Conservation (phyloP, 805 yeast genomes). For the Pachysolen tannophilus region DNA sequence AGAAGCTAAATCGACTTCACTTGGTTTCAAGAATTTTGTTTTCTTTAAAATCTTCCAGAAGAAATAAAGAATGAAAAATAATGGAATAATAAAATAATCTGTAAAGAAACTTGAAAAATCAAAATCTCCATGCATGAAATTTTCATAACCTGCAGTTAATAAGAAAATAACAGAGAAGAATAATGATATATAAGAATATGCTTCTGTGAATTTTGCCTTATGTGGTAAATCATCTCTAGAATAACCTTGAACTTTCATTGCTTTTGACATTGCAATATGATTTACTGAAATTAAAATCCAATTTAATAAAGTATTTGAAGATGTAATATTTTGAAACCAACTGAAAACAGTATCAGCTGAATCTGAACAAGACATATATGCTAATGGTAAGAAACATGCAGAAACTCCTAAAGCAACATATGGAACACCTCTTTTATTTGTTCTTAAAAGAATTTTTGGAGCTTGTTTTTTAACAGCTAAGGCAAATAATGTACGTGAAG, state of each 20-base stretch:
- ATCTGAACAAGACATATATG: constrained; percentile 17
- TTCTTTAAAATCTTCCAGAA: constrained; percentile 29
- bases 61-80: constrained; percentile 23
- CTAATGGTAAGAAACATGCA: constrained; percentile 20
- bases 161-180: constrained; percentile 18
- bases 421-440: constrained; percentile 15
- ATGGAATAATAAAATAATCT: constrained; percentile 26
- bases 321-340: constrained; percentile 27
- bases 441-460: constrained; percentile 50
- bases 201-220: constrained; percentile 17
- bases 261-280: constrained; percentile 24
- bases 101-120: constrained; percentile 16
- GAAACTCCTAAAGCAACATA: constrained; percentile 16
- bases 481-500: constrained; percentile 68
- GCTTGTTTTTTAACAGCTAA: constrained; percentile 71
- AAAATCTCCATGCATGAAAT: constrained; percentile 25
- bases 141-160: constrained; percentile 27
- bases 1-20: constrained; percentile 33
- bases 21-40: constrained; percentile 30
- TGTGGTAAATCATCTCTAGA: constrained; percentile 24
- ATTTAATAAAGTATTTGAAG: constrained; percentile 21
- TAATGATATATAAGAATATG: constrained; percentile 26
- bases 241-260: constrained; percentile 31
- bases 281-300: constrained; percentile 24
- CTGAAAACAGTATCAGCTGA: constrained; percentile 20